Percentiles rank a stretch among this genome's conserved stretches.
Evolutionary conservation across 495 filamentous ascomycete genomes (phyloP).

Genomic region (Hypoxylon trugodes): DNA sequence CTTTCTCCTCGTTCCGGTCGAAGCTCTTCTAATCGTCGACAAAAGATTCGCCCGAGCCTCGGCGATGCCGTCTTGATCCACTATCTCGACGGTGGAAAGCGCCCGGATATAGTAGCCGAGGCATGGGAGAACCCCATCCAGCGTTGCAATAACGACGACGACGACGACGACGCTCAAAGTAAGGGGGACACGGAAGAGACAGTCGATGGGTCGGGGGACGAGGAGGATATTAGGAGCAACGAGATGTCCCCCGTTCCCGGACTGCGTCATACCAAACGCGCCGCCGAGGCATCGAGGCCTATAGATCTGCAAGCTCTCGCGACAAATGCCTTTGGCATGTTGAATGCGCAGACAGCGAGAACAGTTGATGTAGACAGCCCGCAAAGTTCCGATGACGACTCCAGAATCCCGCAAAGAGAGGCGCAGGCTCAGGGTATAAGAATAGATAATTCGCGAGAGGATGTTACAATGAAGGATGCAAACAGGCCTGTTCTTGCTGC

Average conservation of each 20-base stretch:
- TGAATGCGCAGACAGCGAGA: slow-evolving; percentile 40
- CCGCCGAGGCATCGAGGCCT: slow-evolving; percentile 20
- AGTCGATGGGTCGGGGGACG: slow-evolving; percentile 38
- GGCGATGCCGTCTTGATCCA: slow-evolving; percentile 65
- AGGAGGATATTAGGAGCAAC: slow-evolving; percentile 43
- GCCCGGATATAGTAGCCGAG: slow-evolving; percentile 54
- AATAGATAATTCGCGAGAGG: slow-evolving; percentile 25
- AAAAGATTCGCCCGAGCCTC: slow-evolving; percentile 51
- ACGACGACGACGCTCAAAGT: slow-evolving; percentile 40
- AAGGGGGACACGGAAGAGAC: slow-evolving; percentile 37
- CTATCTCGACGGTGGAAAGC: slow-evolving; percentile 59
- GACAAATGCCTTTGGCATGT: slow-evolving; percentile 46
- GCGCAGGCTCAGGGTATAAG: slow-evolving; percentile 14
- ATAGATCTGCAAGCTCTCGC: slow-evolving; percentile 54
- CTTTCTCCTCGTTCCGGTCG: slow-evolving; percentile 45
- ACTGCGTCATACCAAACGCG: slow-evolving; percentile 22
- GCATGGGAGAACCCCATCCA: slow-evolving; percentile 48
- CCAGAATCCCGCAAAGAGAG: slow-evolving; percentile 31
- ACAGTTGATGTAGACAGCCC: slow-evolving; percentile 38
- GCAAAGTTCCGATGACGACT: slow-evolving; percentile 25
- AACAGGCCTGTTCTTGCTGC: slow-evolving; percentile 41
- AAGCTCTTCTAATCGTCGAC: slow-evolving; percentile 54
- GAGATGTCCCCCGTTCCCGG: slow-evolving; percentile 42
- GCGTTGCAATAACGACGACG: slow-evolving; percentile 27
- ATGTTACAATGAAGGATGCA: slow-evolving; percentile 27